Evolutionary conservation across 176 grass and related monocot species (phyloP).

Genomic region (Zea luxurians): DNA sequence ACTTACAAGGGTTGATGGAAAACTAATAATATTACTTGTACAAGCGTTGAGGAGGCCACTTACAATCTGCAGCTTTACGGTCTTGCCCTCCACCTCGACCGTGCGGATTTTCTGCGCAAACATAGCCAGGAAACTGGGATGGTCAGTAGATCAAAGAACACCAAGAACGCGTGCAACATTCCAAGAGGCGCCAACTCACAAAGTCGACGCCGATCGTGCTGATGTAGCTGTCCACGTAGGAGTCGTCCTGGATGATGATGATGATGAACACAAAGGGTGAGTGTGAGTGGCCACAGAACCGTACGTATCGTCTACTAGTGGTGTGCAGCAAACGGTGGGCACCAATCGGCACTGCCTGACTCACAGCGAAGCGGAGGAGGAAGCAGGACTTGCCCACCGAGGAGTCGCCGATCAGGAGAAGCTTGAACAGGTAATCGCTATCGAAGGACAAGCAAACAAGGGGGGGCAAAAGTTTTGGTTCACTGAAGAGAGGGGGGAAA

Average conservation of each 20-base stretch:
- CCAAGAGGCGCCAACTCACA: slow-evolving; percentile 34
- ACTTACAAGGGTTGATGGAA: too few relatives aligned
- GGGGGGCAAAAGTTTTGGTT: not conserved
- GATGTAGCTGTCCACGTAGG: slow-evolving; percentile 74
- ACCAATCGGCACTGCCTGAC: slow-evolving; percentile 8
- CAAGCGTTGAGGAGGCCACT: slow-evolving; percentile 27
- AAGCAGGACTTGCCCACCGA: slow-evolving; percentile 80
- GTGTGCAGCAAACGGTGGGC: not conserved
- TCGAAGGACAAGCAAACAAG: not conserved
- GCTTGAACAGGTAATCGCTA: slow-evolving; percentile 84
- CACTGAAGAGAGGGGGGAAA: too few relatives aligned
- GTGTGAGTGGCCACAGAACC: not conserved
- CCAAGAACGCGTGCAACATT: not conserved
- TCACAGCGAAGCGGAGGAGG: slow-evolving; percentile 74
- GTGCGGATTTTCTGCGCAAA: slow-evolving; percentile 71
- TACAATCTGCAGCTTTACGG: slow-evolving; percentile 76
- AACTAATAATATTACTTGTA: too few relatives aligned
- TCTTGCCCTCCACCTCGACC: slow-evolving; percentile 65
- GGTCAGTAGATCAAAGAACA: not conserved
- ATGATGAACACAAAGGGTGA: slow-evolving; percentile 3
- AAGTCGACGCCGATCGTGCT: slow-evolving; percentile 86
- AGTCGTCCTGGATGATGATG: slow-evolving; percentile 50
- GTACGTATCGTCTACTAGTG: not conserved
- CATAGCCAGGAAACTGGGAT: not conserved
- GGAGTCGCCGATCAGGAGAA: slow-evolving; percentile 79